Conservation (phyloP, 2,329 filamentous ascomycete genomes). For the Metarhizium brunneum region DNA sequence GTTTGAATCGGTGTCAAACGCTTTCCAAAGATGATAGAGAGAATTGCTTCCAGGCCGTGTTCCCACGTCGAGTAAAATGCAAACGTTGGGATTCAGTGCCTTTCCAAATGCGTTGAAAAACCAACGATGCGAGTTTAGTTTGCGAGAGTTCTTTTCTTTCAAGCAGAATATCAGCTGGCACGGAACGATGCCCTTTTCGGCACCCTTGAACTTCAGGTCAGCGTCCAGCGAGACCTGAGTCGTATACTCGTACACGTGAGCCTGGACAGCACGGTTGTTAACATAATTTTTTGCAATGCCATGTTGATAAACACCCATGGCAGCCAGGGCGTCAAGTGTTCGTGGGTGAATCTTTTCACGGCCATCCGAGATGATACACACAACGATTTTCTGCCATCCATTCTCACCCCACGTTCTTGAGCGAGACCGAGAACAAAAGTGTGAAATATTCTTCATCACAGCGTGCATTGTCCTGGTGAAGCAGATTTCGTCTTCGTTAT, state of each 20-base stretch:
- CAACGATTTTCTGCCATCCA: slow-evolving; percentile 98
- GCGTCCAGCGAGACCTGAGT: slow-evolving; percentile 94
- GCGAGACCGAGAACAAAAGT: slow-evolving; percentile 88
- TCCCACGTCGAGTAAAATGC: slow-evolving; percentile 92
- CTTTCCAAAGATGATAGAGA: slow-evolving; percentile 98
- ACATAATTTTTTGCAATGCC: slow-evolving; percentile 98
- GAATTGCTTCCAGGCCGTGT: slow-evolving; percentile 83
- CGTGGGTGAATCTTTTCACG: slow-evolving; percentile 83
- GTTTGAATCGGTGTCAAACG: slow-evolving; percentile 95
- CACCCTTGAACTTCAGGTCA: slow-evolving; percentile 96
- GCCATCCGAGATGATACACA: slow-evolving; percentile 92
- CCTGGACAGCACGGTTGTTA: slow-evolving; percentile 90
- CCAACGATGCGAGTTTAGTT: slow-evolving; percentile 97
- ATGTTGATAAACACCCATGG: slow-evolving; percentile 96
- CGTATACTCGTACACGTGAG: slow-evolving; percentile 97
- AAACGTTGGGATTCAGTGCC: slow-evolving; percentile 89
- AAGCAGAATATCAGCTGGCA: slow-evolving; percentile 98
- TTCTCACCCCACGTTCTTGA: slow-evolving; percentile 94
- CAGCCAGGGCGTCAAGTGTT: slow-evolving; percentile 86
- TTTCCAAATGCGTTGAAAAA: slow-evolving; percentile 98
- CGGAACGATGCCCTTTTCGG: slow-evolving; percentile 96
- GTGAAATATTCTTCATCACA: slow-evolving; percentile 95
- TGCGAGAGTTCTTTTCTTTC: slow-evolving; percentile 96
- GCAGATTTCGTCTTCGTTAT: slow-evolving; percentile 94
- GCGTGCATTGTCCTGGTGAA: slow-evolving; percentile 98